Base-by-base conservation (phyloP, 2,329 filamentous ascomycete species). In the Pleurostoma richardsiae region DNA sequence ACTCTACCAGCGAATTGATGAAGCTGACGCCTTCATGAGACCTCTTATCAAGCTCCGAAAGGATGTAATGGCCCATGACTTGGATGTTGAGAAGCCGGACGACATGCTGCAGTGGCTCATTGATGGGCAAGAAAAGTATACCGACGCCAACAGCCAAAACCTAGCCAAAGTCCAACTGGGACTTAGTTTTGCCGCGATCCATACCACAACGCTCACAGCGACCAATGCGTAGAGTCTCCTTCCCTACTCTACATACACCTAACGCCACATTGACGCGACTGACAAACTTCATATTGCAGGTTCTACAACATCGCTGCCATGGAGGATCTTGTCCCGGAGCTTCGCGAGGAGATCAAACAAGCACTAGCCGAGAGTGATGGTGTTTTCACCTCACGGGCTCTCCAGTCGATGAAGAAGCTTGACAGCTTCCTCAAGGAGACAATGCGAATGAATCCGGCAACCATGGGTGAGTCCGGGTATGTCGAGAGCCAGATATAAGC, bases 251-350 rank as follows among this genome's bases (percentile, higher is more conserved):
- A 26, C 11, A 11, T 3, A 29, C 6, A 29, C 36, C n/a, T 11
- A 29, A 28, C 4, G 29, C 26, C 39, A 40, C n/a, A 10, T 29
- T 6, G 11, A 10, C 45, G 3, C 27, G 27, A 29, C 40, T 29
- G 19, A 19, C 19, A 19, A 19, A 19, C 19, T 10, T 44, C n/a
- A 11, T 2, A 19, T 19, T 19, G 19, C 27, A 69, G 70, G 4
- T 67, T 83, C 42, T 80, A 76, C 54, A 73, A 77, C 47, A 57
- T 84, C 4, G 71, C 71, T 0, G 66, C 72, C 5, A 61, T 67
- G 52, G 77, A 76, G 0, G 71, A 80, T 30, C 67, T 76, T 52
- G 60, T 77, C 31, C 63, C 74, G 4, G 68, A 72, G 8, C 59
- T 82, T 1, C 71, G 79, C 2, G 66, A 76, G 26, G 79, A 83